Base-by-base conservation (phyloP, 208 protist genomes). In the Phytomonas sp. region DNA sequence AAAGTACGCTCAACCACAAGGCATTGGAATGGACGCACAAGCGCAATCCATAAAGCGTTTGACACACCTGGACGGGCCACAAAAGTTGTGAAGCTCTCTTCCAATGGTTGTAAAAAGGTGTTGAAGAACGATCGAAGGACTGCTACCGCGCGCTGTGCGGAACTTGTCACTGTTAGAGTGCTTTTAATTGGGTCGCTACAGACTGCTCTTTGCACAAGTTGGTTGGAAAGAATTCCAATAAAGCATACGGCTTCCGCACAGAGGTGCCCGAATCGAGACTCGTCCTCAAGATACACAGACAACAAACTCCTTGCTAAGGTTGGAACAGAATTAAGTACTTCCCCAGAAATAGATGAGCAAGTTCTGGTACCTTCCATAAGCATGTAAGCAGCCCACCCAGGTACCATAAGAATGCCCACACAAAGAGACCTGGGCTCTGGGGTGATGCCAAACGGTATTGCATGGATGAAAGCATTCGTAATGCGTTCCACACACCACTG, bases 61-160 rank as follows among this genome's bases (percentile, higher is more conserved):
- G 83, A 77, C 81, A 88, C 82, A 28, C 83, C 86, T 30, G 79
- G 79, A 13, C 84, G 73, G 0, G 79, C 80, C 13, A 67, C 64
- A 30, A 77, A 71, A 15, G 71, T 59, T 0, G 73, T 80, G 74
- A 90, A 78, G 34, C 62, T 68, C 20, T 37, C 62, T 63, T 87
- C 85, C 32, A 85, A 63, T 28, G 81, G 67, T 31, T 68, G 36
- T 13, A 84, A 67, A 7, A 75, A 17, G 33, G 46, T 56, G 20
- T 23, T 56, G 46, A 56, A 56, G 4, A 56, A 2, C 20, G 20
- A 56, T 56, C 46, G 46, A 56, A 56, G 46, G 46, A 56, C 46
- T 56, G 46, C 46, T 56, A 56, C 20, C 4, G 46, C 46, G 46
- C 46, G 46, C 46, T 56, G 46, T 56, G 46, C 23, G 23, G 46